These are phyloP conservation scores for Colletotrichum sublineola DNA, from an alignment of 2,329 filamentous ascomycete species.

Conservation along the genomic window DNA sequence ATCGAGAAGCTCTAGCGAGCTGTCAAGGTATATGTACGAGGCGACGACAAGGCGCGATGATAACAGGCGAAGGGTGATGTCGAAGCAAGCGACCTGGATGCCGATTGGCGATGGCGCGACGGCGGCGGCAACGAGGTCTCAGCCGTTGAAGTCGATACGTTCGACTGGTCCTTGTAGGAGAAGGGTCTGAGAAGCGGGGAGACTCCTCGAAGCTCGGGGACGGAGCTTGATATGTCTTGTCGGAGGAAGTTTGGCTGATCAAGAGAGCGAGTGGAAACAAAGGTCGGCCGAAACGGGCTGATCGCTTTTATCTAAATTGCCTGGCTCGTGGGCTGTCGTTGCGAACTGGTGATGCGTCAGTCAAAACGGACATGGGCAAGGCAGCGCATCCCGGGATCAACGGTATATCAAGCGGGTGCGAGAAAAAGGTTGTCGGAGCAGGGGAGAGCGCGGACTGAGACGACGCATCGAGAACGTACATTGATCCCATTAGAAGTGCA, in stretches of 20 bases:
- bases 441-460: conserved; percentile 32
- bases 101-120: conserved; percentile 33
- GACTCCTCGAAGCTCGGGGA: conserved; percentile 33
- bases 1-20: conserved; percentile 25
- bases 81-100: conserved; percentile 20
- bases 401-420: conserved; percentile 27
- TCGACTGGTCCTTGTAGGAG: conserved; percentile 27
- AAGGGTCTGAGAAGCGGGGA: conserved; percentile 14
- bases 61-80: conserved; percentile 16
- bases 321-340: conserved; percentile 31
- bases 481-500: conserved; percentile 43
- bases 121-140: conserved; percentile 33
- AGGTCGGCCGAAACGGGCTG: conserved; percentile 29
- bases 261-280: conserved; percentile 31
- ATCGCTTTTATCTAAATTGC: conserved; percentile 42
- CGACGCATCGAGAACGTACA: conserved; percentile 42
- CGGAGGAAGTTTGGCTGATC: conserved; percentile 38
- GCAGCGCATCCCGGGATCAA: conserved; percentile 34
- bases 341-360: conserved; percentile 37
- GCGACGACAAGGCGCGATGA: conserved; percentile 9
- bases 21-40: conserved; percentile 1
- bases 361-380: conserved; percentile 26
- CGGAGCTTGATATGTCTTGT: conserved; percentile 24
- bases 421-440: conserved; percentile 23
- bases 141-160: conserved; percentile 26